phyloP scores from a whole-genome alignment of 2,329 filamentous ascomycete genomes.

The Blastomyces silverae region DNA sequence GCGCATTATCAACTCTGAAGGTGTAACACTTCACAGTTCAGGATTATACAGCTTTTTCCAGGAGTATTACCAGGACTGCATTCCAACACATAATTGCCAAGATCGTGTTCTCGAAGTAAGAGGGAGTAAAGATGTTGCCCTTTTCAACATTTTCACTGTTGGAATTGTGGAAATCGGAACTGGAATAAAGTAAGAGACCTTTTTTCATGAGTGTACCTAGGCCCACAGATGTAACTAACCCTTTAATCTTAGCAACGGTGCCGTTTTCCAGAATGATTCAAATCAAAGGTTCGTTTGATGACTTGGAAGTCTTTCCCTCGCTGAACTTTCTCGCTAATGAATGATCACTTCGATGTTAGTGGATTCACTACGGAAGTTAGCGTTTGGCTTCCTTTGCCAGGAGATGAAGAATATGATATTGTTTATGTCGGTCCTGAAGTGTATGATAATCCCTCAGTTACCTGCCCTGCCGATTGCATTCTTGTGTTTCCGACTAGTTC shows the following conservation, averaged over 20 bases:
- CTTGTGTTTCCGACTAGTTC: slow-evolving; percentile 15
- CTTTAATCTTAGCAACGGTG: not conserved
- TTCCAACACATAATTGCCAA: slow-evolving; percentile 46
- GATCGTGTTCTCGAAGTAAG: slow-evolving; percentile 21
- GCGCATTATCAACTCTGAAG: slow-evolving; percentile 51
- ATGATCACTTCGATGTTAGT: not conserved
- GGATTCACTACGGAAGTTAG: slow-evolving; percentile 14
- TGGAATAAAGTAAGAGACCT: slow-evolving; percentile 11
- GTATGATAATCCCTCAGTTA: slow-evolving; percentile 4
- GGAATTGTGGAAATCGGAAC: slow-evolving; percentile 22
- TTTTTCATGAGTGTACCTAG: not conserved
- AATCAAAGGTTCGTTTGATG: slow-evolving; percentile 11
- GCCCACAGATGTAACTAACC: not conserved
- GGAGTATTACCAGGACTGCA: slow-evolving; percentile 49
- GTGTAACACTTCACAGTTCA: slow-evolving; percentile 55
- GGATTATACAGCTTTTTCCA: slow-evolving; percentile 61
- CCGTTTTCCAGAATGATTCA: slow-evolving; percentile 13
- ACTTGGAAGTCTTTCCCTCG: not conserved
- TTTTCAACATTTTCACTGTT: slow-evolving; percentile 26
- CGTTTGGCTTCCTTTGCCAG: slow-evolving; percentile 11
- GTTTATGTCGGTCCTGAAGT: slow-evolving; percentile 15
- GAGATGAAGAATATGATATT: slow-evolving; percentile 10
- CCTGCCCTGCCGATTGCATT: slow-evolving; percentile 10
- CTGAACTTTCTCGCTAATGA: not conserved
- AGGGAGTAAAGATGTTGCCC: slow-evolving; percentile 22